Evolutionary conservation across 441 rosid genomes (phyloP).

Genomic region (Gossypium schwendimanii): DNA sequence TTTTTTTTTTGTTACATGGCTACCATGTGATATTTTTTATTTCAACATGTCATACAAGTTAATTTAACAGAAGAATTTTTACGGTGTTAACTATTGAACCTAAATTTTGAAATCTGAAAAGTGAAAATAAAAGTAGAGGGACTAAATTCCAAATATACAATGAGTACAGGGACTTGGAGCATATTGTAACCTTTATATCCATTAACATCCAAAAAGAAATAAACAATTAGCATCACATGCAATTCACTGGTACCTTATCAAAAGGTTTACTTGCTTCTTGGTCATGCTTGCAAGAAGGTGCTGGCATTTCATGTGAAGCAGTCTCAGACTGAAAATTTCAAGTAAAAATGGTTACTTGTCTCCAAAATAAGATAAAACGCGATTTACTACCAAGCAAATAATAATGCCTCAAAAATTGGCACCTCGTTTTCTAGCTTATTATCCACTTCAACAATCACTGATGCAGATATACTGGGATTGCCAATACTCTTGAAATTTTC

Average conservation of each 20-base stretch:
- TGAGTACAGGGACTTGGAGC: too few species aligned
- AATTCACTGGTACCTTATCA: conserved; percentile 51
- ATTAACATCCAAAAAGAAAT: neutral
- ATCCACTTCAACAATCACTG: conserved; percentile 47
- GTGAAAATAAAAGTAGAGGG: too few species aligned
- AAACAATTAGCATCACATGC: neutral
- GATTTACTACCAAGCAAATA: conserved; percentile 9
- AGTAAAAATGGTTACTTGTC: conserved; percentile 18
- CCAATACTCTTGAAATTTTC: conserved; percentile 54
- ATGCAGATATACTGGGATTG: conserved; percentile 38
- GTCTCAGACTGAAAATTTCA: conserved; percentile 65
- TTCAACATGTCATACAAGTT: too few species aligned
- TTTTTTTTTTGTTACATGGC: too few species aligned
- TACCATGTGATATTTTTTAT: too few species aligned
- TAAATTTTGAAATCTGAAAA: too few species aligned
- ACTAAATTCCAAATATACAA: too few species aligned
- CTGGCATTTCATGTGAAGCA: conserved; percentile 58
- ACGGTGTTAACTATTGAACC: too few species aligned
- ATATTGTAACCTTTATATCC: neutral
- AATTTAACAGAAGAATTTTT: too few species aligned
- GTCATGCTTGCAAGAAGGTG: conserved; percentile 52
- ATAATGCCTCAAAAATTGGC: conserved; percentile 12
- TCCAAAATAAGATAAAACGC: conserved; percentile 11
- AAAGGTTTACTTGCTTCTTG: conserved; percentile 69
- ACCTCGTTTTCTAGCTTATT: conserved; percentile 65